A percentile compares a stretch with the other conserved stretches of the same genome.
phyloP scores from a whole-genome alignment of 2,329 filamentous ascomycete species.

The Esteya vermicola region DNA sequence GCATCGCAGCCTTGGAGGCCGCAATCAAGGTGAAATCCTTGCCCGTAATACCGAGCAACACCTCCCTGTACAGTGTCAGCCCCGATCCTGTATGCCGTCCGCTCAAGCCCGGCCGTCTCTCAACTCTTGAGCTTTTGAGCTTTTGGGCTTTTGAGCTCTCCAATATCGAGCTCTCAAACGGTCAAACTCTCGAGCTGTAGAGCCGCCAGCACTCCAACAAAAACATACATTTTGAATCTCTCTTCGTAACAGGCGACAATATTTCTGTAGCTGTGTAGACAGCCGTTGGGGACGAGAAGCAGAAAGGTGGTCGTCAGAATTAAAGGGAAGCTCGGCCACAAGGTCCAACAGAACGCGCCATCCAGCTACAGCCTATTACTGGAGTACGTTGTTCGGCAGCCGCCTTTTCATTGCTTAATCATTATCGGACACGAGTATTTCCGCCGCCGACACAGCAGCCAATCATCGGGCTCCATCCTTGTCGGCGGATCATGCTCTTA shows the following conservation, averaged over 20 bases:
- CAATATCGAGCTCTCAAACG: too few relatives aligned
- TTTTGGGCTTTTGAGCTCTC: too few relatives aligned
- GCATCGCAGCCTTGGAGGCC: constrained; percentile 95
- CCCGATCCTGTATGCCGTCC: too few relatives aligned
- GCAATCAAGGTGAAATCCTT: constrained; percentile 98
- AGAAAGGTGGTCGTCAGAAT: background rate
- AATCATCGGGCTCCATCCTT: background rate
- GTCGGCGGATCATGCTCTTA: background rate
- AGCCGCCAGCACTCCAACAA: too few relatives aligned
- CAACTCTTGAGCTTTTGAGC: too few relatives aligned
- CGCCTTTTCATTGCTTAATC: background rate
- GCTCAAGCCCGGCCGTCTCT: too few relatives aligned
- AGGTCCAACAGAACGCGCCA: constrained; percentile 12
- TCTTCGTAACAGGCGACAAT: too few relatives aligned
- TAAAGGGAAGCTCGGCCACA: background rate
- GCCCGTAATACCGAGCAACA: constrained; percentile 93
- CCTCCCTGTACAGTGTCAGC: constrained; percentile 55
- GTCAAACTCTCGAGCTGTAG: too few relatives aligned
- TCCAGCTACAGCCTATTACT: constrained; percentile 27
- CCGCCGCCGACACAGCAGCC: constrained; percentile 6
- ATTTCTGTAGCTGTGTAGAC: too few relatives aligned
- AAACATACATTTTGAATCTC: background rate
- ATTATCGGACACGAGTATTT: constrained; percentile 9
- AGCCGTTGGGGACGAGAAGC: background rate
- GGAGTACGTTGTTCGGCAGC: too few relatives aligned